Evolutionary conservation across 2,329 filamentous ascomycete species (phyloP).

Genomic region (Trichoderma sp.): DNA sequence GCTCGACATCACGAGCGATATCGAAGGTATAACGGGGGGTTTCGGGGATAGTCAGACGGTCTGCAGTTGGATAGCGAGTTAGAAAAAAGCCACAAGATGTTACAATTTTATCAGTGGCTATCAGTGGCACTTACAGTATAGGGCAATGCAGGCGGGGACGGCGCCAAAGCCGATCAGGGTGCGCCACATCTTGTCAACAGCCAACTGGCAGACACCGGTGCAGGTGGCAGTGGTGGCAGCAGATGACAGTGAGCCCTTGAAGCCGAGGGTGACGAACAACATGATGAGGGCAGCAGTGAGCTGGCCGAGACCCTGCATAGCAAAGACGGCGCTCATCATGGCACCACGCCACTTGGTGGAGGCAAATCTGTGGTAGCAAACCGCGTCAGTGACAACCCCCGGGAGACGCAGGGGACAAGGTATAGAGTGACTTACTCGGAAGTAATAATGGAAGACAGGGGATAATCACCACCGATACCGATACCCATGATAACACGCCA

Average conservation of each 20-base stretch:
- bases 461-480: slow-evolving; percentile 60
- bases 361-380: slow-evolving; percentile 47
- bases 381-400: not conserved
- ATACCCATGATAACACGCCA: slow-evolving; percentile 71
- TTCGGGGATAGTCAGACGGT: slow-evolving; percentile 77
- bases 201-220: slow-evolving; percentile 35
- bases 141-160: slow-evolving; percentile 73
- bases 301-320: slow-evolving; percentile 83
- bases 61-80: slow-evolving; percentile 22
- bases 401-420: not conserved
- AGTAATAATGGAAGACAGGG: slow-evolving; percentile 77
- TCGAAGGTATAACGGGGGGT: slow-evolving; percentile 88
- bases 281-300: slow-evolving; percentile 72
- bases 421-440: slow-evolving; percentile 56
- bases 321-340: slow-evolving; percentile 84
- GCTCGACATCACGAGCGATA: slow-evolving; percentile 69
- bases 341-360: slow-evolving; percentile 81
- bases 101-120: not conserved
- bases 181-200: slow-evolving; percentile 85
- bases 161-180: slow-evolving; percentile 77
- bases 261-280: slow-evolving; percentile 69
- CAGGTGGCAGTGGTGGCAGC: slow-evolving; percentile 55
- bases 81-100: not conserved
- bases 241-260: slow-evolving; percentile 59
- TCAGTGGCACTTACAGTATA: slow-evolving; percentile 56